Base-by-base conservation (phyloP, 2,329 filamentous ascomycete genomes). In the Venturia oleaginea region DNA sequence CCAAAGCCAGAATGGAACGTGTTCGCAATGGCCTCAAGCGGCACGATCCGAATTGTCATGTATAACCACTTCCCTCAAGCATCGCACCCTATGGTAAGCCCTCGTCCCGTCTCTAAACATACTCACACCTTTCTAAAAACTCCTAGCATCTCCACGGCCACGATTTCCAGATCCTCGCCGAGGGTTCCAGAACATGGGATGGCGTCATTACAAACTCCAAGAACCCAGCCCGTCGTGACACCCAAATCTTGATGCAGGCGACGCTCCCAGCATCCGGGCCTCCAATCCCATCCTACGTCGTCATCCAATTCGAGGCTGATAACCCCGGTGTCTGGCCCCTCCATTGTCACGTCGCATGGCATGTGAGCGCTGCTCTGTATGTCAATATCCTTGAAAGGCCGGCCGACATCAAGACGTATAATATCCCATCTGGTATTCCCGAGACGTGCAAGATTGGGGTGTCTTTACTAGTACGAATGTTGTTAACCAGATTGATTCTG, bases 91-190 rank as follows among this genome's bases (percentile, higher is more conserved):
- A 91, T 76, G 87, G 86, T 15, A 64, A 72, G 43, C 22, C 32
- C 6, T n/a, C n/a, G 22, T n/a, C 42, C 27, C 51, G 5, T 34
- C 30, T 15, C 30, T 30, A 4, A 30, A 4, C 5, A 5, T n/a
- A 15, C 3, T 11, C 5, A 59, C 3, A 17, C 8, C 34, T 48
- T 46, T 6, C 38, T 62, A 46, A 51, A 15, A 15, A 48, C 15
- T 7, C 13, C 13, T 24, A 62, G 57, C 69, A 61, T 19, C 59
- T 64, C n/a, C 68, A 69, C 68, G 69, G 4, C 32, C 84, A 87
- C 73, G 88, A 91, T 76, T 87, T 90, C 77, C 86, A 84, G 70
- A 76, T 91, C 59, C 78, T 91, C 0, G 77, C 83, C 48, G 81
- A 82, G 74, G 75, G 82, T 67, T 68, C 76, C 68, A 68, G 76